Evolutionary conservation across 2,329 filamentous ascomycete genomes (phyloP).

Genomic region (Epichloe hybrida): DNA sequence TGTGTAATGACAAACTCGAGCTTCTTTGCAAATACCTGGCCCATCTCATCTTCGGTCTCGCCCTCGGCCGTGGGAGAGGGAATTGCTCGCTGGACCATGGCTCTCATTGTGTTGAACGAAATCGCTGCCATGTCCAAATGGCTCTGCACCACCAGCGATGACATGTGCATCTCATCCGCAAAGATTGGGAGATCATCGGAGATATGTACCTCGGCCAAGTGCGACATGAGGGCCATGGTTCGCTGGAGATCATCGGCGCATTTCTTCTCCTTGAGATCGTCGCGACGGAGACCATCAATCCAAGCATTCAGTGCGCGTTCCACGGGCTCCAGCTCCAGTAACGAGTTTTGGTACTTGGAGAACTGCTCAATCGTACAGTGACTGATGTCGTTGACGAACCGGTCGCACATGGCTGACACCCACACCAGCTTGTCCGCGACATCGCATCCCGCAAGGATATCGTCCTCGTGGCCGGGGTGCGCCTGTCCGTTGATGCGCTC

Average conservation of each 20-base stretch:
- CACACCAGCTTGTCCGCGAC: conserved; percentile 75
- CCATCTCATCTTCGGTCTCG: conserved; percentile 47
- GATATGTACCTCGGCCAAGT: conserved; percentile 72
- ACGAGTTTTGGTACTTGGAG: conserved; percentile 59
- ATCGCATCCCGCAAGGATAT: conserved; percentile 67
- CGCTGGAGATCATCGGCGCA: conserved; percentile 71
- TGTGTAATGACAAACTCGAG: conserved; percentile 60
- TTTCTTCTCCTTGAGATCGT: conserved; percentile 74
- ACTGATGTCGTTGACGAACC: conserved; percentile 69
- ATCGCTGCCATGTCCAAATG: conserved; percentile 67
- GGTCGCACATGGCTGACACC: conserved; percentile 70
- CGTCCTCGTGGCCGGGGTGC: conserved; percentile 58
- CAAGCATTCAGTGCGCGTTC: conserved; percentile 80
- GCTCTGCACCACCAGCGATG: conserved; percentile 60
- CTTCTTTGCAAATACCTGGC: conserved; percentile 54
- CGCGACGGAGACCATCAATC: conserved; percentile 71
- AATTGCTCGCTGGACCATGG: conserved; percentile 54
- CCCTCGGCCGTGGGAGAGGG: conserved; percentile 18
- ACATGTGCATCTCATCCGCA: conserved; percentile 70
- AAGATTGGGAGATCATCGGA: conserved; percentile 55
- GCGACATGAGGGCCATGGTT: conserved; percentile 75
- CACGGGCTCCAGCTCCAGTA: conserved; percentile 82
- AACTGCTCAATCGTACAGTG: conserved; percentile 71
- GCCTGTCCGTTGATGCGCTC: conserved; percentile 59
- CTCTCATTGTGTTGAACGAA: conserved; percentile 48